Base-by-base conservation (phyloP, 169 alveolate species). In the Sarcocystis neurona region DNA sequence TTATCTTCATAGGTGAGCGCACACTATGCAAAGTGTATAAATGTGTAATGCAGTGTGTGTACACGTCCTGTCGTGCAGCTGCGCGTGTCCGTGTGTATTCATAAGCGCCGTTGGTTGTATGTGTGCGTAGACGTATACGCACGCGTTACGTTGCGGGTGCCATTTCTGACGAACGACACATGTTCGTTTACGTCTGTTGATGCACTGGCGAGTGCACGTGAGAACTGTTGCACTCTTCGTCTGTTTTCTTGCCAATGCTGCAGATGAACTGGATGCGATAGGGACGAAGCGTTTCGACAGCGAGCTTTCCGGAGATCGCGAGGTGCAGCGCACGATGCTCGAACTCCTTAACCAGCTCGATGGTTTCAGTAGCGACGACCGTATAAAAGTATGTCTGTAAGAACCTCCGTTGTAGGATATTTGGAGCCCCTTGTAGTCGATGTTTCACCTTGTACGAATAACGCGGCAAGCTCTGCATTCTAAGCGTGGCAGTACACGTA, bases 241-340 rank as follows among this genome's bases (percentile, higher is more conserved):
- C 10, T 56, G 23, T 63, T 32, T 27, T 50, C 3, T 23, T 34
- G 30, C 56, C 37, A 23, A 27, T 27, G 41, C 2, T 43, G 32
- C 68, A 74, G 99, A 97, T 85, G 99, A 99, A 95, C 93, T 99
- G 79, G 99, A 99, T 93, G 99, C 99, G 56, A 98, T 99, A 85
- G 99, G 99, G 4, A 92, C 94, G 82, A 92, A 93, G 77, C 89
- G 96, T 0, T 88, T 89, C 53, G 94, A 95, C 75, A 96, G 99
- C 79, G 99, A 98, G 89, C 92, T 97, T 48, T 97, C 98, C 58
- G 99, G 99, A 20, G 99, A 98, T 89, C 95, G 99, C 56, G 99
- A 99, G 95, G 99, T 98, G 23, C 99, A 99, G 94, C 95, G 99
- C 87, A 98, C 99, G 46, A 98, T 99, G 99, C 95, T 99, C 56